A percentile compares a stretch with the other conserved stretches of the same genome.
phyloP scores from a whole-genome alignment of 108 stramenopile genomes.

The Aureococcus anophagefferens region DNA sequence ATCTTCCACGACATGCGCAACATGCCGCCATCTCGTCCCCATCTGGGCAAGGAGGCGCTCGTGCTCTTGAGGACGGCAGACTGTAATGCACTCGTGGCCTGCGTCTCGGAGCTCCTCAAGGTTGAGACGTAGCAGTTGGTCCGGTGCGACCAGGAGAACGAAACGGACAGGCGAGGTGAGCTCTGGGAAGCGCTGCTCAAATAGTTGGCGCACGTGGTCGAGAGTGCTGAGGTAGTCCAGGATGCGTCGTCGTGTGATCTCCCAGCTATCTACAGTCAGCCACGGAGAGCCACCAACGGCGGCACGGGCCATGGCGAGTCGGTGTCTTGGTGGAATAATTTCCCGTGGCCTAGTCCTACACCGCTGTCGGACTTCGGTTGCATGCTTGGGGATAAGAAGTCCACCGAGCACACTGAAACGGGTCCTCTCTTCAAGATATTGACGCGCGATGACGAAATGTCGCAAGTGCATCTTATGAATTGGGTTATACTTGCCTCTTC shows the following conservation, averaged over 20 bases:
- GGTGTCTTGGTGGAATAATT: constrained; percentile 37
- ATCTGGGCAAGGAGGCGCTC: constrained; percentile 28
- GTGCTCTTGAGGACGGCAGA: constrained; percentile 36
- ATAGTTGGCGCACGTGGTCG: constrained; percentile 18
- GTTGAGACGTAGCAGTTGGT: constrained; percentile 16
- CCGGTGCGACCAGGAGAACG: neutral
- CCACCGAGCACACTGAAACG: constrained; percentile 32
- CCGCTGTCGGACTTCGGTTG: constrained; percentile 34
- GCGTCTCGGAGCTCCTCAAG: constrained; percentile 1
- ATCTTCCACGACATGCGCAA: constrained; percentile 38
- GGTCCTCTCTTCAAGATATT: constrained; percentile 22
- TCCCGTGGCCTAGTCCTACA: constrained; percentile 28
- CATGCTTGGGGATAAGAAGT: constrained; percentile 29
- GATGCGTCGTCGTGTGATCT: constrained; percentile 43
- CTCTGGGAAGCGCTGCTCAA: constrained; percentile 2
- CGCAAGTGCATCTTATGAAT: constrained; percentile 37
- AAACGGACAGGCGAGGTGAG: neutral
- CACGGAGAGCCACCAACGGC: constrained; percentile 29
- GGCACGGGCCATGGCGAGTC: constrained; percentile 37
- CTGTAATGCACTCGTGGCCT: constrained; percentile 23
- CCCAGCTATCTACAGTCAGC: constrained; percentile 46
- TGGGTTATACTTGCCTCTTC: constrained; percentile 35
- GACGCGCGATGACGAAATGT: constrained; percentile 32
- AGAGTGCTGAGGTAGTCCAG: constrained; percentile 46
- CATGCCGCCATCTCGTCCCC: constrained; percentile 13